These are phyloP conservation scores for Amanita exitialis DNA, from an alignment of 768 basidiomycete genomes.

Conservation along the genomic window DNA sequence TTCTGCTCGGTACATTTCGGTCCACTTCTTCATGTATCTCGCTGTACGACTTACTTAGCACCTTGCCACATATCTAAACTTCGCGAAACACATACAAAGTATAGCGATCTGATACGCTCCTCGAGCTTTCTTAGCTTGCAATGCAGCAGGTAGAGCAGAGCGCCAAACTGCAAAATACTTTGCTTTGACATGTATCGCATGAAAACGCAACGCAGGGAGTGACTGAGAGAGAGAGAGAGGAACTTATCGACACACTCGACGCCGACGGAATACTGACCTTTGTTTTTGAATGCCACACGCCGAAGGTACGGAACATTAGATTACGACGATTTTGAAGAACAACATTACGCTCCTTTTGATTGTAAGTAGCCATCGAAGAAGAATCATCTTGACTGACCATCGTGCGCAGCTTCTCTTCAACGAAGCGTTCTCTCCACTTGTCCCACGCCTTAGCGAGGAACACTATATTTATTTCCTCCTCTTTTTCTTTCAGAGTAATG, in stretches of 20 bases:
- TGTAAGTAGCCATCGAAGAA: neutral
- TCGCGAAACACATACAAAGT: conserved; percentile 39
- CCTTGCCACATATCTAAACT: neutral
- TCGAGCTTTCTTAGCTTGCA: conserved; percentile 56
- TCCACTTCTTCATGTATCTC: conserved; percentile 53
- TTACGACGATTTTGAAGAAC: conserved; percentile 48
- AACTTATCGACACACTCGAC: neutral
- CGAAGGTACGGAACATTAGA: conserved; percentile 56
- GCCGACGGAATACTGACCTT: conserved; percentile 28
- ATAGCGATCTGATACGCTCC: conserved; percentile 44
- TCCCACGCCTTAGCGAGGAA: conserved; percentile 58
- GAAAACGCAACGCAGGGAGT: conserved; percentile 71
- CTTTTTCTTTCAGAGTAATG: conserved; percentile 44
- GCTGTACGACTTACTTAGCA: conserved; percentile 20
- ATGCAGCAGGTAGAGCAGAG: conserved; percentile 57
- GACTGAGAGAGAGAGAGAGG: conserved; percentile 33
- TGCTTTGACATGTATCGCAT: conserved; percentile 48
- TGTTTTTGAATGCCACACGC: conserved; percentile 67
- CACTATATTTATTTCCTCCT: conserved; percentile 48
- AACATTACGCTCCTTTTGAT: conserved; percentile 47
- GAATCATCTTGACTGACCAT: conserved; percentile 32
- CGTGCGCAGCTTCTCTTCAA: conserved; percentile 53
- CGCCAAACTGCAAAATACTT: conserved; percentile 62
- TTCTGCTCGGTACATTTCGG: conserved; percentile 57
- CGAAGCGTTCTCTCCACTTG: conserved; percentile 68